phyloP scores from a whole-genome alignment of 1,284 basidiomycete genomes.

The Fomes fomentarius region DNA sequence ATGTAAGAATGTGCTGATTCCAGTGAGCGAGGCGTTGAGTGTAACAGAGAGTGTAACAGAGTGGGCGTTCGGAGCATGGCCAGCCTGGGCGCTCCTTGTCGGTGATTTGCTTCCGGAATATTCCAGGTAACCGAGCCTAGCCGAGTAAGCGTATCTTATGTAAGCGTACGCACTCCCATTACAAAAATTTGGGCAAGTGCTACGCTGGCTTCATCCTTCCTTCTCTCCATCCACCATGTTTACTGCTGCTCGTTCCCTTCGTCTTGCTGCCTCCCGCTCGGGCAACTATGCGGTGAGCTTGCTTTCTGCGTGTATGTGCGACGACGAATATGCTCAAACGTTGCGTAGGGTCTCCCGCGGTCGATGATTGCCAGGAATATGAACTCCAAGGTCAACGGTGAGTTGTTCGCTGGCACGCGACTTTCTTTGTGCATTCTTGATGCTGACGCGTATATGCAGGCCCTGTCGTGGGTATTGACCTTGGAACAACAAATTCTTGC shows the following conservation, averaged over 20 bases:
- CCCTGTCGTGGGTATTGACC: slow-evolving; percentile 83
- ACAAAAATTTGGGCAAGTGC: slow-evolving; percentile 25
- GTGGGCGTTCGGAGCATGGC: too few species aligned
- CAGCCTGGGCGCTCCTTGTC: too few species aligned
- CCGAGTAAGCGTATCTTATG: slow-evolving; percentile 22
- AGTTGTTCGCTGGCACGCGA: slow-evolving; percentile 26
- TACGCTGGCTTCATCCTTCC: slow-evolving; percentile 32
- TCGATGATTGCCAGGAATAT: slow-evolving; percentile 78
- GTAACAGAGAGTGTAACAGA: too few species aligned
- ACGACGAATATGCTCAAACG: slow-evolving; percentile 13
- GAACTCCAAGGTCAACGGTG: slow-evolving; percentile 83
- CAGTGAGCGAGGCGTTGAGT: too few species aligned
- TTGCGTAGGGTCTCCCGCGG: slow-evolving; percentile 62
- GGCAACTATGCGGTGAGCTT: slow-evolving; percentile 67
- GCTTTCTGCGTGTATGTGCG: neutral
- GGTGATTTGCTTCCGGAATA: slow-evolving; percentile 25
- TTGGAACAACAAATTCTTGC: slow-evolving; percentile 92
- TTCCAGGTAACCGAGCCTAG: slow-evolving; percentile 24
- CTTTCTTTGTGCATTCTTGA: neutral
- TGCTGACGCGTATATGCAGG: slow-evolving; percentile 45
- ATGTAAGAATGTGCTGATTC: too few species aligned
- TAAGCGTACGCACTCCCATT: slow-evolving; percentile 28
- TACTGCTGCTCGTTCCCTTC: slow-evolving; percentile 63
- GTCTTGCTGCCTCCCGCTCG: slow-evolving; percentile 58
- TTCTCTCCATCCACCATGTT: slow-evolving; percentile 61